These are phyloP conservation scores for Syzygium malaccense DNA, from an alignment of 441 rosid genomes.

Conservation along the genomic window DNA sequence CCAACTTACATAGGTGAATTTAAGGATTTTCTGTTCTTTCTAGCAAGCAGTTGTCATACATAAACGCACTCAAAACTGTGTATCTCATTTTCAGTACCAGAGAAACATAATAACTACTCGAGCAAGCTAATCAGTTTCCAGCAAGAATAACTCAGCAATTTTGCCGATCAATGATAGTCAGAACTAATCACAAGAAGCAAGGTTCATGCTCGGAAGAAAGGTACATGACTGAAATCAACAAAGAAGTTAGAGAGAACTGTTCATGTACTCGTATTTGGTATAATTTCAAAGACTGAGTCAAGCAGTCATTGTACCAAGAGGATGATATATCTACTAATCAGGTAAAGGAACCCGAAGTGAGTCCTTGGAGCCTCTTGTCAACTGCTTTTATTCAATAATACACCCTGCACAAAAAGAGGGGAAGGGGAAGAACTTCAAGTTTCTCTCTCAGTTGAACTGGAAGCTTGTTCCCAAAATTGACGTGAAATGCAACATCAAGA, in stretches of 20 bases:
- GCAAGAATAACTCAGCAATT: not conserved
- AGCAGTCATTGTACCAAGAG: not conserved
- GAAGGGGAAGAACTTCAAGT: constrained; percentile 20
- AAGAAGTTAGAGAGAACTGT: not conserved
- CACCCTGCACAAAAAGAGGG: constrained; percentile 33
- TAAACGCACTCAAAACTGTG: not conserved
- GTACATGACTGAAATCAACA: not conserved
- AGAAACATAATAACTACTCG: not conserved
- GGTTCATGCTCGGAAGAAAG: not conserved
- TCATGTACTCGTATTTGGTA: not conserved
- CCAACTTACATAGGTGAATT: not conserved
- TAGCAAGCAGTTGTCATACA: not conserved
- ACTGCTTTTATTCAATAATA: constrained; percentile 13
- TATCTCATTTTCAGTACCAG: not conserved
- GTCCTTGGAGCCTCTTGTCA: constrained; percentile 25
- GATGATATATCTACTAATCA: not conserved
- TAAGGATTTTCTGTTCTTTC: not conserved
- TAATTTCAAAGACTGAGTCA: not conserved
- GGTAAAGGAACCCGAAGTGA: not conserved
- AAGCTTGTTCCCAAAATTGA: constrained; percentile 29
- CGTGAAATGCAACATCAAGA: constrained; percentile 13
- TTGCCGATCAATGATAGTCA: not conserved
- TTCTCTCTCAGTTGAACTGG: constrained; percentile 20
- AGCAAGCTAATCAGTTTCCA: not conserved
- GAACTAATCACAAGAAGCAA: not conserved